Evolutionary conservation across 371 early-diverging fungal species (phyloP), one percentile per base, ranked within the genome.

Genomic region (Mucor piriformis): DNA sequence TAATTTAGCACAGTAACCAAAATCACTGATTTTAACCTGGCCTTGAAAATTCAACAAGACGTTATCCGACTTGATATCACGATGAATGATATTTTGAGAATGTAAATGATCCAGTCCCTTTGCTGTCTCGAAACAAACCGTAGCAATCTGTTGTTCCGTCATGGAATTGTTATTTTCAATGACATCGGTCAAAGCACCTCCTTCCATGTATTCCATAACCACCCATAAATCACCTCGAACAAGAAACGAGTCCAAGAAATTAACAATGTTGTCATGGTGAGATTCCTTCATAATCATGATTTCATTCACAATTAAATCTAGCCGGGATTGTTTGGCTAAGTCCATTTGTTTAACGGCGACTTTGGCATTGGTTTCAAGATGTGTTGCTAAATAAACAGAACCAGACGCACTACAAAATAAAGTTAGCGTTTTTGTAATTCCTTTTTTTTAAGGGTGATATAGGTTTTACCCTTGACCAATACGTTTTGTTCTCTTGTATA

Each of bases 331-430:
- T 52, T 86, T 82, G 13, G 89, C 75, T 37, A 98, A 81, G 61
- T 97, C 94, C 93, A 96, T 97, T 76, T 95, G 93, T 72, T 97
- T 97, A 72, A 97, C 92, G 7, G 98, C 98, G 20, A 97, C 96
- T 52, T 81, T 77, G 40, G 81, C 72, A 50, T 83, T 81, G 12
- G 79, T 87, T n/a, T 63, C 65, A 10, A 85, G 63, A 43, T 85
- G 82, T 47, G 77, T 83, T 18, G 95, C 96, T 53, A 92, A 82
- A 73, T 91, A 97, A 42, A 97, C 97, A 37, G 92, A 92, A 38
- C 97, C 97, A 27, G 95, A 95, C 2, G 96, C 97, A 62, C 94
- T 89, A 49, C 10, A 47, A 42, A 42, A 18, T 18, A 42, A 18
- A 18, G 8, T 16, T 12, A 21, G n/a, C 2, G 15, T 21, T 4